These are phyloP conservation scores for Coprinellus micaceus DNA, from an alignment of 768 basidiomycete species.

Conservation along the genomic window DNA sequence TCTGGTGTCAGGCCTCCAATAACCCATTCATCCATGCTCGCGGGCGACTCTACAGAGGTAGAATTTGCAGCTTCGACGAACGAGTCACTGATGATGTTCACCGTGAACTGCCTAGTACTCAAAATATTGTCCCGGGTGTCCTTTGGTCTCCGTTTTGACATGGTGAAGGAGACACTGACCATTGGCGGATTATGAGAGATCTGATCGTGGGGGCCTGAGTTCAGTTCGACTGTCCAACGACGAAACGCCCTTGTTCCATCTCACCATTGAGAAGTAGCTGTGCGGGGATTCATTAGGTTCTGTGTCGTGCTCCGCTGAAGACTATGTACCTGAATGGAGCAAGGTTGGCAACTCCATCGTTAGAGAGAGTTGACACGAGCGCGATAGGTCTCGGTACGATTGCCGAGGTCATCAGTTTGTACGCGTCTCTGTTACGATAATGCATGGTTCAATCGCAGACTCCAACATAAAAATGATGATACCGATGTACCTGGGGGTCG, in stretches of 20 bases:
- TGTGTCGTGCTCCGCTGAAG: neutral
- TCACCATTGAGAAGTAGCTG: slow-evolving; percentile 64
- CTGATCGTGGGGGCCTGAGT: slow-evolving; percentile 25
- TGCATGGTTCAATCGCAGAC: neutral
- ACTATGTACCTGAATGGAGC: slow-evolving; percentile 57
- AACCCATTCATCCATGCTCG: slow-evolving; percentile 53
- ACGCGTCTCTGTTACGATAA: slow-evolving; percentile 30
- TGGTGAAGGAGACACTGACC: slow-evolving; percentile 56
- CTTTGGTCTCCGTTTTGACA: slow-evolving; percentile 42
- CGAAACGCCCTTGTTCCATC: slow-evolving; percentile 3
- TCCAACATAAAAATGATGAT: neutral
- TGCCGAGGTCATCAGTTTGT: slow-evolving; percentile 53
- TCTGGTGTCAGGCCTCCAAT: slow-evolving; percentile 55
- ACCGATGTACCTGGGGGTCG: slow-evolving; percentile 23
- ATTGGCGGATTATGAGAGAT: slow-evolving; percentile 64
- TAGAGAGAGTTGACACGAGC: slow-evolving; percentile 58
- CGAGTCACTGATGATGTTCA: slow-evolving; percentile 68
- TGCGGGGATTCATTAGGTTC: slow-evolving; percentile 9
- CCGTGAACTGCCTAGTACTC: slow-evolving; percentile 63
- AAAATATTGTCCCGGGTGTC: slow-evolving; percentile 67
- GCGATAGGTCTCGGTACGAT: slow-evolving; percentile 67
- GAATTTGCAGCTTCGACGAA: slow-evolving; percentile 56
- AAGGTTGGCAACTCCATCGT: slow-evolving; percentile 51
- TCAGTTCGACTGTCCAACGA: slow-evolving; percentile 1
- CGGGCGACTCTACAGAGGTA: slow-evolving; percentile 53